Base-by-base conservation (phyloP, 2,329 filamentous ascomycete genomes). In the Hymenoscyphus linearis region DNA sequence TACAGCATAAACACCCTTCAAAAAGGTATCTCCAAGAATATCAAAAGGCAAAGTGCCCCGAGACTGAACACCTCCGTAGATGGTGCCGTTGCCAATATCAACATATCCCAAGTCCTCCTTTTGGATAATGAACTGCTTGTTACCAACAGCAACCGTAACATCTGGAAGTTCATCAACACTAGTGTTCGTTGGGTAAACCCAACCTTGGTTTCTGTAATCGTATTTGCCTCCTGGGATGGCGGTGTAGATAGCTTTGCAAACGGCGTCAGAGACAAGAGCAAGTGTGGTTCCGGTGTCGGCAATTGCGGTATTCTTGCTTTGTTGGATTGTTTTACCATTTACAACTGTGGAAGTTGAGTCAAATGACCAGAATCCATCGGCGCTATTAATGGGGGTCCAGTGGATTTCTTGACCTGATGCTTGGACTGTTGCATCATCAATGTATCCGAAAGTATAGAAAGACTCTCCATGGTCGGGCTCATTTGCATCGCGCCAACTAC, bases 371-470 rank as follows among this genome's bases (percentile, higher is more conserved):
- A 89, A 89, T 25, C 88, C 88, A 60, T 84, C 74, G 1, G 79
- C 81, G 61, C 81, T 85, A 74, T 90, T 84, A 55, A 91, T 74
- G 13, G 80, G 76, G 0, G 83, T 81, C 75, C 86, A 91, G 65
- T 78, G 73, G 44, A 87, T 81, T 1, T 83, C 77, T 63, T 81
- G 71, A 34, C 79, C 80, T 1, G 80, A 80, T 3, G 78, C 76
- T 59, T 76, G 78, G 55, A 89, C 77, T 0, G 83, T 79, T n/a
- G 82, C 79, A 65, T 86, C 70, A 68, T 90, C 87, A 69, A 91
- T 87, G 72, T 79, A 88, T 22, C 88, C 88, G 65, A 91, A 90
- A 1, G 88, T 90, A 75, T 88, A 91, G 76, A 89, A 91, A 78
- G 73, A 84, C 63, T 76, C 74, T 22, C 72, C 72, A 36, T 70